Evolutionary conservation across 2,329 filamentous ascomycete species (phyloP).

Genomic region (Alternaria dauci): DNA sequence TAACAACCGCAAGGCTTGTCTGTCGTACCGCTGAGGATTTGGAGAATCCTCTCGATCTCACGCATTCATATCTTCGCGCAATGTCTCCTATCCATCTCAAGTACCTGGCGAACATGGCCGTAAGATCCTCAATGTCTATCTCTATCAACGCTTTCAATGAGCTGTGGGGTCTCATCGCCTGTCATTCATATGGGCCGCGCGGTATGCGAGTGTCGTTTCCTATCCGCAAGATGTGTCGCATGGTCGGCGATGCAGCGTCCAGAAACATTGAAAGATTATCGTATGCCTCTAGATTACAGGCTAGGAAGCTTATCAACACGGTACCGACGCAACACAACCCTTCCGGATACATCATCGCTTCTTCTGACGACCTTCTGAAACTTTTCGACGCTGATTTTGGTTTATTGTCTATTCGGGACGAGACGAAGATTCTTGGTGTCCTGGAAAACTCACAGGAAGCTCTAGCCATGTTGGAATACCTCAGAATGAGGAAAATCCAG

Average conservation of each 20-base stretch:
- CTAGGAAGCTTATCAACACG: slow-evolving; percentile 87
- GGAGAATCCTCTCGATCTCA: slow-evolving; percentile 80
- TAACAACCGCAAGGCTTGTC: slow-evolving; percentile 80
- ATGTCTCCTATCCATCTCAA: slow-evolving; percentile 93
- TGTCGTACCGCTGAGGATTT: slow-evolving; percentile 79
- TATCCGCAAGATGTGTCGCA: slow-evolving; percentile 88
- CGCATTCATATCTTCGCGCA: slow-evolving; percentile 82
- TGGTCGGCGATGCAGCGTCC: slow-evolving; percentile 85
- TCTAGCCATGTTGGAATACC: slow-evolving; percentile 82
- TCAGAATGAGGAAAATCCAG: slow-evolving; percentile 76
- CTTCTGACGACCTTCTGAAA: slow-evolving; percentile 82
- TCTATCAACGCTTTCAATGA: slow-evolving; percentile 87
- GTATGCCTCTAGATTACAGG: slow-evolving; percentile 83
- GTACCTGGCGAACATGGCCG: slow-evolving; percentile 87
- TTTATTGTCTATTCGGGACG: slow-evolving; percentile 82
- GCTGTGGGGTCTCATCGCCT: slow-evolving; percentile 87
- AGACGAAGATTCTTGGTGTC: slow-evolving; percentile 84
- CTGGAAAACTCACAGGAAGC: slow-evolving; percentile 82
- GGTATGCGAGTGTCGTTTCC: slow-evolving; percentile 94
- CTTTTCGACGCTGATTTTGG: slow-evolving; percentile 90
- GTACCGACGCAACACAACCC: slow-evolving; percentile 82
- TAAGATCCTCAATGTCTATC: slow-evolving; percentile 94
- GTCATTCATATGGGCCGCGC: slow-evolving; percentile 77
- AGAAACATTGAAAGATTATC: slow-evolving; percentile 87
- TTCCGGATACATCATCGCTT: slow-evolving; percentile 88